Evolutionary conservation across 495 filamentous ascomycete genomes (phyloP).

Genomic region (Daldinia loculata): DNA sequence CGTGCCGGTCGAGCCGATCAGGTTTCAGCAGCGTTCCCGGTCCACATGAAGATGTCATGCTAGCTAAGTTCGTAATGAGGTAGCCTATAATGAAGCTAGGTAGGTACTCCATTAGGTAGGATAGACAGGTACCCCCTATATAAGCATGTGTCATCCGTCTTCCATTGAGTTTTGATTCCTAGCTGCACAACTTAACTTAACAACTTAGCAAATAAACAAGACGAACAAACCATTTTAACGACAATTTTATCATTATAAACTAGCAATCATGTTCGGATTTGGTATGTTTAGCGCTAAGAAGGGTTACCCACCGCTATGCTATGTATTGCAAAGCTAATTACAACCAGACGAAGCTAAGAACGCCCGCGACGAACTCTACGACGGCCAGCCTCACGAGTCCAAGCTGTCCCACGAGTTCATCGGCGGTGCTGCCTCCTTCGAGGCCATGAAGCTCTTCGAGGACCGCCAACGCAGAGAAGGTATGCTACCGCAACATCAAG

Average conservation of each 20-base stretch:
- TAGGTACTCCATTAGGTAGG: not conserved
- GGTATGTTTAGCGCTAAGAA: conserved; percentile 38
- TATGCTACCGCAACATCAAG: conserved; percentile 41
- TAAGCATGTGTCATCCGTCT: not conserved
- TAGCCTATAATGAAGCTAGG: conserved; percentile 12
- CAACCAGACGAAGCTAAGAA: conserved; percentile 52
- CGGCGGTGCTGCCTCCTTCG: conserved; percentile 80
- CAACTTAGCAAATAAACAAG: not conserved
- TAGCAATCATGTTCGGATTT: conserved; percentile 52
- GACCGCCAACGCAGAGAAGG: conserved; percentile 77
- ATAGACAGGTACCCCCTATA: not conserved
- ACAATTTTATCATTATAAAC: not conserved
- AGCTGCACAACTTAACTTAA: not conserved
- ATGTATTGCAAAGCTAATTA: not conserved
- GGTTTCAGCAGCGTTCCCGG: conserved; percentile 27
- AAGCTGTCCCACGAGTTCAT: conserved; percentile 77
- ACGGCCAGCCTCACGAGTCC: conserved; percentile 61
- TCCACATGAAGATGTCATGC: conserved; percentile 37
- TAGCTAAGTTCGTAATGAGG: conserved; percentile 15
- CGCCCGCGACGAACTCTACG: conserved; percentile 70
- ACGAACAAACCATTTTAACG: not conserved
- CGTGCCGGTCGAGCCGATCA: conserved; percentile 32
- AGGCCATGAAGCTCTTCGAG: conserved; percentile 82
- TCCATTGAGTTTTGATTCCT: not conserved
- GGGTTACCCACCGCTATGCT: not conserved